Evolutionary conservation across 495 filamentous ascomycete genomes (phyloP).

Genomic region (Neurospora terricola): DNA sequence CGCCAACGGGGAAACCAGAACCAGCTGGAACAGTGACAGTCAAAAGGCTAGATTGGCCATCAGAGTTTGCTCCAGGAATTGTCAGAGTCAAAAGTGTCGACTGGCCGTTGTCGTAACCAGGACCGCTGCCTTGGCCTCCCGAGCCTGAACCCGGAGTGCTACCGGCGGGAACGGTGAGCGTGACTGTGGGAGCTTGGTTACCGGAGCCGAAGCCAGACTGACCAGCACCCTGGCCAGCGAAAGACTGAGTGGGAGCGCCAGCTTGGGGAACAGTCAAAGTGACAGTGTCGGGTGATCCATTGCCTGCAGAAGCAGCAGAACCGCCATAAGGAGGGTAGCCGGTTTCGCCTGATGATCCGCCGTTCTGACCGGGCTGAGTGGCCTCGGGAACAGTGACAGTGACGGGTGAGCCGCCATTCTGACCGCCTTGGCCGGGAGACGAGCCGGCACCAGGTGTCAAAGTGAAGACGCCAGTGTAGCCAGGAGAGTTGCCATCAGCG

Average conservation of each 20-base stretch:
- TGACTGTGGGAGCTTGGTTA: background rate
- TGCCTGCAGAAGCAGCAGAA: background rate
- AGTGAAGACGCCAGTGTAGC: slow-evolving; percentile 11
- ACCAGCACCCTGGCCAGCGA: background rate
- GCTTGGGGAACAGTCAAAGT: background rate
- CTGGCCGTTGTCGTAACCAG: background rate
- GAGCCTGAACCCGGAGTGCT: background rate
- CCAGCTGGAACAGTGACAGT: background rate
- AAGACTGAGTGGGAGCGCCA: background rate
- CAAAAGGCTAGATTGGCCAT: background rate
- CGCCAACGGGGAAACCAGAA: background rate
- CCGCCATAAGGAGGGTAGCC: slow-evolving; percentile 1
- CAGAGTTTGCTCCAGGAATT: background rate
- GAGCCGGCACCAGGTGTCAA: background rate
- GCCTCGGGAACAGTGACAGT: slow-evolving; percentile 5
- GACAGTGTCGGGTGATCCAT: background rate
- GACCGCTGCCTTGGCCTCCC: background rate
- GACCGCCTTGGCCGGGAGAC: background rate
- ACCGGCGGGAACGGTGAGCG: background rate
- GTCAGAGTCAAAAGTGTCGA: background rate
- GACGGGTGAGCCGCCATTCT: background rate
- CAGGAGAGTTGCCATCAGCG: slow-evolving; percentile 4
- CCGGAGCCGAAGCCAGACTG: background rate
- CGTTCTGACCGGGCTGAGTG: background rate
- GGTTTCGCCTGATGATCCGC: background rate